Conservation (phyloP, 306 rosid species). For the Ormosia semicastrata region DNA sequence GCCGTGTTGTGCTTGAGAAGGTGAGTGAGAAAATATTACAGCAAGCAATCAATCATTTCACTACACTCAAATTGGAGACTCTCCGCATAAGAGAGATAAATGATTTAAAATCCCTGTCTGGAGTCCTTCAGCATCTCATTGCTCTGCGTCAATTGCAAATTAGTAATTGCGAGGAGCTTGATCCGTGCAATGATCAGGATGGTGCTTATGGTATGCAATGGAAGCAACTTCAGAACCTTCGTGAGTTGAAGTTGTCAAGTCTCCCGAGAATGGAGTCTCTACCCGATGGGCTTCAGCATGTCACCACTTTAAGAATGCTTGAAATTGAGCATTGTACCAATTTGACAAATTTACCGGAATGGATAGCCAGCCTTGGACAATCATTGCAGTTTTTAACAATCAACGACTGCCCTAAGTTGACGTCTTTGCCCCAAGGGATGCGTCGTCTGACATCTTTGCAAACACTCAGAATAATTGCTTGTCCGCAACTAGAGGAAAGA, state of each 20-base stretch:
- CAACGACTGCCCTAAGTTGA: background rate
- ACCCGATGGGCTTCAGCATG: background rate
- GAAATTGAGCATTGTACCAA: fast-evolving
- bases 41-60: background rate
- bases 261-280: background rate
- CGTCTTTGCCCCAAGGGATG: background rate
- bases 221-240: background rate
- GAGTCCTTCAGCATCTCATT: background rate
- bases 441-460: too few species aligned
- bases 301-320: background rate
- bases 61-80: background rate
- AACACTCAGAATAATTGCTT: too few species aligned
- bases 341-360: background rate
- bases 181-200: background rate
- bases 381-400: fast-evolving
- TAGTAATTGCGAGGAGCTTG: fast-evolving
- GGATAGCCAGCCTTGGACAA: background rate
- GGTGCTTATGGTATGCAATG: slow-evolving; percentile 3
- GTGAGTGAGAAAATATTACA: background rate
- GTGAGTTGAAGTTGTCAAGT: fast-evolving
- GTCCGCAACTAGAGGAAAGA: too few species aligned
- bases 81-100: fast-evolving
- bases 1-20: fast-evolving
- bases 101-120: background rate
- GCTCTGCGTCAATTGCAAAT: background rate